Percentiles rank a stretch among this genome's conserved stretches.
These are phyloP conservation scores for Biscogniauxia sp. DNA, from an alignment of 2,329 filamentous ascomycete genomes.

Conservation along the genomic window DNA sequence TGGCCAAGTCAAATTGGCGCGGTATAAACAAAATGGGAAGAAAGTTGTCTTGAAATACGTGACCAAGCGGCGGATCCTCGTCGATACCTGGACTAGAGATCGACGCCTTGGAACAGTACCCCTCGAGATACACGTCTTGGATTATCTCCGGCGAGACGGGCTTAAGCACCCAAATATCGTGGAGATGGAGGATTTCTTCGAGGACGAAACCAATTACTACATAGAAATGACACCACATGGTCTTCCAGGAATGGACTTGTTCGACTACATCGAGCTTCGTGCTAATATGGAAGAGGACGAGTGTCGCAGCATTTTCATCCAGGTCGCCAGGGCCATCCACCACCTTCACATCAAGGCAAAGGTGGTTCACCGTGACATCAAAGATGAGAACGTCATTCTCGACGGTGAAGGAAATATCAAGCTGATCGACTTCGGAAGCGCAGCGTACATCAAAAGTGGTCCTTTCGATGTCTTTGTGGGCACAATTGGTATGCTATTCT, in stretches of 20 bases:
- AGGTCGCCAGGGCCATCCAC: constrained; percentile 85
- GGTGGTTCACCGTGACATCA: constrained; percentile 97
- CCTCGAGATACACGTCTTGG: constrained; percentile 92
- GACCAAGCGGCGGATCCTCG: constrained; percentile 91
- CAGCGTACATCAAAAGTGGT: constrained; percentile 96
- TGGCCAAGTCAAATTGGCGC: constrained; percentile 91
- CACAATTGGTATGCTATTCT: constrained; percentile 74
- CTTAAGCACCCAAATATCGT: constrained; percentile 67
- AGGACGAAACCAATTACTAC: constrained; percentile 90
- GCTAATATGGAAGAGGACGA: constrained; percentile 96
- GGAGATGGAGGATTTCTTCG: constrained; percentile 71
- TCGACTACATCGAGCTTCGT: constrained; percentile 96
- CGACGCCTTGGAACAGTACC: constrained; percentile 90
- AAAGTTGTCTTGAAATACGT: constrained; percentile 98
- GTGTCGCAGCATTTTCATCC: constrained; percentile 90
- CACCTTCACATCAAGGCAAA: constrained; percentile 87
- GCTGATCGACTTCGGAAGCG: constrained; percentile 96
- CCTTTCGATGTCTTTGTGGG: constrained; percentile 99
- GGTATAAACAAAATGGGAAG: constrained; percentile 74
- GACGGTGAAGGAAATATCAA: constrained; percentile 96
- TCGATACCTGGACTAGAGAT: constrained; percentile 97
- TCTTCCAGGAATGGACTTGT: constrained; percentile 94
- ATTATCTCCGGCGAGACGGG: constrained; percentile 79
- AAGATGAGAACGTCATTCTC: constrained; percentile 95
- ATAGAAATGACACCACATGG: constrained; percentile 98